phyloP scores from a whole-genome alignment of 352 stramenopile species.

The Elongisporangium undulatum region DNA sequence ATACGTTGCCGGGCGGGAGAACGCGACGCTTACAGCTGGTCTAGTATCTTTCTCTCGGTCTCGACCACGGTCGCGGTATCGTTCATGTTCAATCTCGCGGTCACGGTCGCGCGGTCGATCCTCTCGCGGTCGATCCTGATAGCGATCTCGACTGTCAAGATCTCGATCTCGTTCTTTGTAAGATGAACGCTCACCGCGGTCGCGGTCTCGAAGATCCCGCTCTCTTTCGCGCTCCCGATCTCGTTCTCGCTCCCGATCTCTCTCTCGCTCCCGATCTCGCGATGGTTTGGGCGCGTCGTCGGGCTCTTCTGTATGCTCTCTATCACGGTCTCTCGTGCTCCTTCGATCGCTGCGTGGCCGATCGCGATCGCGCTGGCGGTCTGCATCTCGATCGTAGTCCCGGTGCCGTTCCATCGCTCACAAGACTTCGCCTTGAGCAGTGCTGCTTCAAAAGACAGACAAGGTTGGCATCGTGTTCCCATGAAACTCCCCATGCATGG shows the following conservation, averaged over 20 bases:
- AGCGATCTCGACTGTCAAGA: constrained; percentile 10
- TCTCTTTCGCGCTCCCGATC: constrained; percentile 28
- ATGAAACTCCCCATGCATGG: not conserved
- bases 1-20: constrained; percentile 82
- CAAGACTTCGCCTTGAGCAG: constrained; percentile 1
- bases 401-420: constrained; percentile 24
- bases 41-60: constrained; percentile 13
- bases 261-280: constrained; percentile 31
- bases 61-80: constrained; percentile 16
- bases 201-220: constrained; percentile 22
- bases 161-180: constrained; percentile 17
- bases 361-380: constrained; percentile 14
- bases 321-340: constrained; percentile 12
- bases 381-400: constrained; percentile 17
- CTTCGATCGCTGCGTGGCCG: constrained; percentile 5
- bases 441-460: not conserved
- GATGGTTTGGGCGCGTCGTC: constrained; percentile 11
- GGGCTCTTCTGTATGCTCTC: constrained; percentile 17
- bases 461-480: not conserved
- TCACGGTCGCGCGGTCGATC: constrained; percentile 15
- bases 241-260: constrained; percentile 26
- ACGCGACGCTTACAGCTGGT: constrained; percentile 30
- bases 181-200: constrained; percentile 6
- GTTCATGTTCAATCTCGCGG: constrained; percentile 9
- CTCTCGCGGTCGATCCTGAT: constrained; percentile 19